A percentile compares a stretch with the other conserved stretches of the same genome.
These are phyloP conservation scores for Cordyceps tenuipes DNA, from an alignment of 2,329 filamentous ascomycete genomes.

Conservation along the genomic window DNA sequence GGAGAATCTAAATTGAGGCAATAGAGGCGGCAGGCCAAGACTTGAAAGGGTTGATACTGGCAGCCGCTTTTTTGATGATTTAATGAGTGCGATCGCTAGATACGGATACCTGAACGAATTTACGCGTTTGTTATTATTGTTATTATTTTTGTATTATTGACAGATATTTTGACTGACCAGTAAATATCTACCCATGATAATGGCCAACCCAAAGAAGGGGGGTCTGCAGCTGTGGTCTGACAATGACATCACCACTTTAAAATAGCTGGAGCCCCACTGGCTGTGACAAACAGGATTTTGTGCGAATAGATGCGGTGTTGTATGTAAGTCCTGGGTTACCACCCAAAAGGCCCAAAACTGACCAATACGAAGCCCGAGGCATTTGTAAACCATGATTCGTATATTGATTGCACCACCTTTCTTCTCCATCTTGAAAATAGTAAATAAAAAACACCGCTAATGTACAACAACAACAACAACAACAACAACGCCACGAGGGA, in stretches of 20 bases:
- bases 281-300: background rate
- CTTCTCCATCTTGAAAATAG: background rate
- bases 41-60: background rate
- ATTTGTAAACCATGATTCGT: background rate
- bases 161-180: no score
- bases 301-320: no score
- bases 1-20: background rate
- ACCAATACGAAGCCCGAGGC: no score
- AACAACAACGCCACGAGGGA: background rate
- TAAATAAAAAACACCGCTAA: background rate
- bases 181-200: background rate
- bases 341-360: no score
- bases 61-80: background rate
- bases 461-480: background rate
- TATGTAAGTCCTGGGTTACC: no score
- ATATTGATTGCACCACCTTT: background rate
- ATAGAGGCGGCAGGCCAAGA: background rate
- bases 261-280: background rate
- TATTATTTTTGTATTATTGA: no score
- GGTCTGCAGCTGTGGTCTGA: constrained; percentile 2
- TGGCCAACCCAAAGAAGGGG: background rate
- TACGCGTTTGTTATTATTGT: background rate
- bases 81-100: constrained; percentile 1
- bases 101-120: constrained; percentile 7
- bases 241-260: constrained; percentile 11